phyloP scores from a whole-genome alignment of 495 filamentous ascomycete species.

The Aspergillus indologenus region DNA sequence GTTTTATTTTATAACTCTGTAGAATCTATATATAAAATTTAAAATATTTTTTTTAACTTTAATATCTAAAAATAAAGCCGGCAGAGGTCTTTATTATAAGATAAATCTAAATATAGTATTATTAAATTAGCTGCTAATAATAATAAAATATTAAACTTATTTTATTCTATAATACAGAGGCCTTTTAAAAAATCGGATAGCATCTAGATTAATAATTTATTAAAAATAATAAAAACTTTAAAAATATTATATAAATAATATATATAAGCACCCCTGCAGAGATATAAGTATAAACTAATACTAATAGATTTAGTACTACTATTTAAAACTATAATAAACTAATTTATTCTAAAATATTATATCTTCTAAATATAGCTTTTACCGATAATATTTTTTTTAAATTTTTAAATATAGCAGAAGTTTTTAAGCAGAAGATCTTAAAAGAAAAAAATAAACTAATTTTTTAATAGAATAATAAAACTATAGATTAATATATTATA shows the following conservation, averaged over 20 bases:
- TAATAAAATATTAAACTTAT: conserved; percentile 12
- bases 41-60: conserved; percentile 2
- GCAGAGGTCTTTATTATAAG: conserved; percentile 8
- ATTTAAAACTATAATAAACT: conserved; percentile 11
- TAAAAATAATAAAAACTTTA: conserved; percentile 9
- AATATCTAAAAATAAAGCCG: conserved; percentile 3
- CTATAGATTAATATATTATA: conserved; percentile 6
- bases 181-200: conserved; percentile 10
- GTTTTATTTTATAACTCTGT: conserved; percentile 6
- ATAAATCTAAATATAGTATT: not conserved
- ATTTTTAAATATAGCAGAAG: conserved; percentile 1
- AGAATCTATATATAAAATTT: not conserved
- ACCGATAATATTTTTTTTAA: conserved; percentile 8
- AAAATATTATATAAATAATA: conserved; percentile 5
- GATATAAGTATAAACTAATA: conserved; percentile 1
- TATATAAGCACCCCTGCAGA: not conserved
- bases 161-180: conserved; percentile 2
- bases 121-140: conserved; percentile 1
- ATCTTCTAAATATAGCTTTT: conserved; percentile 10
- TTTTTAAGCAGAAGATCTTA: conserved; percentile 13
- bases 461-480: conserved; percentile 7
- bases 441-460: conserved; percentile 7
- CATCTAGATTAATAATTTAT: conserved; percentile 7
- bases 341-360: conserved; percentile 4
- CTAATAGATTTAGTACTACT: conserved; percentile 10